Percentiles rank a stretch among this genome's conserved stretches.
Conservation (phyloP, 495 filamentous ascomycete genomes). For the Collariella sp. region DNA sequence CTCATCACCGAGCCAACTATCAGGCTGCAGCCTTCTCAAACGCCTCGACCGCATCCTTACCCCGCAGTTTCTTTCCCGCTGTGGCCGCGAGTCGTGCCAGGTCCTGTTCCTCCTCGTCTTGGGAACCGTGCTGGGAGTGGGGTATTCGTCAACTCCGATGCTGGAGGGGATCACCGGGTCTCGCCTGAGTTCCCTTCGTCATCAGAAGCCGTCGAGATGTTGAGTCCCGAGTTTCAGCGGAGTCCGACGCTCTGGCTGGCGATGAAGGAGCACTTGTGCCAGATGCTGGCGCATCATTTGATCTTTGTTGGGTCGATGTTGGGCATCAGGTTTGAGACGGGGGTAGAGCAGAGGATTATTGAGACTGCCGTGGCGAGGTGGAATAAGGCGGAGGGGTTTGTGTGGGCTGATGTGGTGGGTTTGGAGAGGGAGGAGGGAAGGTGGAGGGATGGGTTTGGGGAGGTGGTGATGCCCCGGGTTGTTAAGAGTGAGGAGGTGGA, state of each 20-base stretch:
- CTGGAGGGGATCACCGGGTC: background rate
- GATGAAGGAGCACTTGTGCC: conserved; percentile 29
- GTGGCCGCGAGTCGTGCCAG: conserved; percentile 15
- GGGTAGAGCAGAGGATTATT: conserved; percentile 25
- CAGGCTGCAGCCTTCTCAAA: conserved; percentile 21
- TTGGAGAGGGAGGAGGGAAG: background rate
- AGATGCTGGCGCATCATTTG: conserved; percentile 31
- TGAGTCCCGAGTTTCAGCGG: conserved; percentile 13
- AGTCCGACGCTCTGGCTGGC: conserved; percentile 29
- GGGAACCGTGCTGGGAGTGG: conserved; percentile 22
- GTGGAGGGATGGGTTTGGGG: too few species aligned
- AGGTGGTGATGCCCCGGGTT: too few species aligned
- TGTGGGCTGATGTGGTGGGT: conserved; percentile 15
- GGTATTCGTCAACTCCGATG: conserved; percentile 7
- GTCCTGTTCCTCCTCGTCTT: conserved; percentile 27
- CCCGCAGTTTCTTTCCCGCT: conserved; percentile 20
- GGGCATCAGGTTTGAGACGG: conserved; percentile 25
- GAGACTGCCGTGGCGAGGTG: conserved; percentile 24
- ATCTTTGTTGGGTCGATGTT: conserved; percentile 27
- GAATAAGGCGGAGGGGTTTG: conserved; percentile 24
- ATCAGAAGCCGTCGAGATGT: background rate
- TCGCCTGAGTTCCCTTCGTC: background rate
- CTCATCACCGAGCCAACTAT: conserved; percentile 18
- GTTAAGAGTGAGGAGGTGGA: conserved; percentile 2
- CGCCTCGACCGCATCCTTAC: conserved; percentile 25